Conservation (phyloP, 2,329 filamentous ascomycete species). For the Pseudogymnoascus sp. region DNA sequence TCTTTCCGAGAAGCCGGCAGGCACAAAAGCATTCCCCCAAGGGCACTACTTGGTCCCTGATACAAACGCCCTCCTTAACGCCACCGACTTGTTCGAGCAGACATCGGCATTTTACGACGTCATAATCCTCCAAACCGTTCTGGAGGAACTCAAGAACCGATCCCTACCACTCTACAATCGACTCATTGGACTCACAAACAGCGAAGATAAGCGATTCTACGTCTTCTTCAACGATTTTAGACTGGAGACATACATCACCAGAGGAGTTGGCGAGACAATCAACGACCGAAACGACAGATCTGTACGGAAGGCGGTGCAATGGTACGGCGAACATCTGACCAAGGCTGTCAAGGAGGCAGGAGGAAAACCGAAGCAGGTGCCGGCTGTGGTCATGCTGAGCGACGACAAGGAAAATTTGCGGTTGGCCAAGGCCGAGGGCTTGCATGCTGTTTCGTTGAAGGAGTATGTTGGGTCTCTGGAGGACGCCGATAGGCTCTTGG, state of each 20-base stretch:
- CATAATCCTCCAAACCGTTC: constrained; percentile 89
- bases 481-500: constrained; percentile 74
- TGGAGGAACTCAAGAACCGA: constrained; percentile 90
- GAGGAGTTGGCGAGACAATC: constrained; percentile 72
- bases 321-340: constrained; percentile 79
- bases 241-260: constrained; percentile 75
- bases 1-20: constrained; percentile 79
- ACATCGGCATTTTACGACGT: constrained; percentile 90
- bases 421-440: constrained; percentile 67
- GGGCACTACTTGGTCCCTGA: constrained; percentile 94
- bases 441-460: constrained; percentile 58
- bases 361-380: constrained; percentile 47
- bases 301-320: constrained; percentile 74
- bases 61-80: constrained; percentile 89
- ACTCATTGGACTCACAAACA: constrained; percentile 80
- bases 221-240: constrained; percentile 99
- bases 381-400: constrained; percentile 83
- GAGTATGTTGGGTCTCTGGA: constrained; percentile 81
- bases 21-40: constrained; percentile 70
- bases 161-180: constrained; percentile 94
- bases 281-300: constrained; percentile 96
- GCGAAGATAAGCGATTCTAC: constrained; percentile 94
- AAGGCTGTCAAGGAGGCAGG: constrained; percentile 46
- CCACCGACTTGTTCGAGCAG: constrained; percentile 95
- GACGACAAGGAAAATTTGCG: constrained; percentile 82